Evolutionary conservation across 2,329 filamentous ascomycete species (phyloP).

Genomic region (Ophiocordyceps polyrhachis-furcata): DNA sequence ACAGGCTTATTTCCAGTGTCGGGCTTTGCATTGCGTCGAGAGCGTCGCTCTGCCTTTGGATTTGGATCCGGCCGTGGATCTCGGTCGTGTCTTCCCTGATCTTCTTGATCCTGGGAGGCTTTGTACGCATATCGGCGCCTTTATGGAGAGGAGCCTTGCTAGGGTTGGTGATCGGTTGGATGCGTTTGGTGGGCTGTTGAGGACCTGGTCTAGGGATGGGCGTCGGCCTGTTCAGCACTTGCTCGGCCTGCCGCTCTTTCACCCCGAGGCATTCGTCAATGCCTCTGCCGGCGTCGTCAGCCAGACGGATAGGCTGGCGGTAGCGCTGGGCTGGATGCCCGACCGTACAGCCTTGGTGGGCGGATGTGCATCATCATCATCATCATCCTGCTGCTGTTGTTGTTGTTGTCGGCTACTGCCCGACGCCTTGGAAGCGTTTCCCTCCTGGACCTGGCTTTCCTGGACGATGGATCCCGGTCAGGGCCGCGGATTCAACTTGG

Average conservation of each 20-base stretch:
- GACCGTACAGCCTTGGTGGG: constrained; percentile 7
- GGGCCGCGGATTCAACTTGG: constrained; percentile 10
- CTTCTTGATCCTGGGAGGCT: constrained; percentile 9
- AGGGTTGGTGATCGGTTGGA: constrained; percentile 13
- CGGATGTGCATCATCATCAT: constrained; percentile 6
- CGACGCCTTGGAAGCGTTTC: constrained; percentile 6
- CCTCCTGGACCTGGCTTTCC: constrained; percentile 20
- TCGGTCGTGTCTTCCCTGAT: constrained; percentile 14
- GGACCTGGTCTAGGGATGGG: constrained; percentile 2
- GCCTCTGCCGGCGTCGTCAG: constrained; percentile 9
- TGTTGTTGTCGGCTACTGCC: constrained; percentile 5
- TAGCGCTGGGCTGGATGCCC: constrained; percentile 16
- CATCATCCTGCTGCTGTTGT: constrained; percentile 3
- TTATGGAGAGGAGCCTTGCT: constrained; percentile 12
- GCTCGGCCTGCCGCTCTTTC: constrained; percentile 17
- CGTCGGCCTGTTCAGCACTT: constrained; percentile 9
- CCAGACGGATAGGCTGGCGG: constrained; percentile 15
- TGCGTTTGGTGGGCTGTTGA: constrained; percentile 15
- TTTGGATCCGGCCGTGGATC: constrained; percentile 11
- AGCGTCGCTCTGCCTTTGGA: constrained; percentile 15
- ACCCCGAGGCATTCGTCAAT: constrained; percentile 11
- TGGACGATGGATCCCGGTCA: constrained; percentile 10
- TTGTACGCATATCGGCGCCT: constrained; percentile 12
- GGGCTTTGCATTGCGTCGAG: constrained; percentile 18
- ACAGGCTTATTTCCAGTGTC: constrained; percentile 20